Base-by-base conservation (phyloP, 2,329 filamentous ascomycete species). In the Botrytis sinoallii region DNA sequence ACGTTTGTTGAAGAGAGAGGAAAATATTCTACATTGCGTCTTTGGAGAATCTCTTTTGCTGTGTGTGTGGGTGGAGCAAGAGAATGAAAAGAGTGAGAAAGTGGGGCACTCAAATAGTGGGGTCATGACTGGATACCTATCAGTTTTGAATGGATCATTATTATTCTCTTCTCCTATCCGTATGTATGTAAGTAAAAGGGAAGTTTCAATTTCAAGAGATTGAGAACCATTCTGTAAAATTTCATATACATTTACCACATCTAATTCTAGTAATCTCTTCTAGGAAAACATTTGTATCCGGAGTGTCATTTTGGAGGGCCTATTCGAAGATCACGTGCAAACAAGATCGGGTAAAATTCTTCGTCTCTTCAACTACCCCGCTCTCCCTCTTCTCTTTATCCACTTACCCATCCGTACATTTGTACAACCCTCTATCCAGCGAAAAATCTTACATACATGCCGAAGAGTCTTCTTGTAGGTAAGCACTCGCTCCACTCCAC, bases 1-100 rank as follows among this genome's bases (percentile, higher is more conserved):
- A 1, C 1, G 18, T 12, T 9, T 8, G 1, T 18, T n/a, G 7
- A 4, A n/a, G 2, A n/a, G 48, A 1, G 48, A 7, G 5, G 4
- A 52, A 16, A n/a, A n/a, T 7, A 52, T n/a, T 32, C 4, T 32
- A 32, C 32, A 32, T 32, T 32, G 32, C 32, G 32, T 32, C 32
- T 32, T 32, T 32, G 32, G 32, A 18, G 9, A 66, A 16, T 14
- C 18, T 2, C 25, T 46, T 66, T n/a, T 48, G 29, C 48, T n/a
- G 7, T n/a, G 4, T n/a, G 4, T 14, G n/a, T 14, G 10, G 25
- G 48, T n/a, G 48, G 48, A 25, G 46, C 46, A 25, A 25, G 1
- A 48, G 20, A 10, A 48, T 48, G 22, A 25, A 25, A 48, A 25
- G 20, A 52, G 22, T 52, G 9, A 52, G 22, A 52, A n/a, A 25